Percentiles rank a stretch among this genome's conserved stretches.
Conservation (phyloP, 345 rosid genomes). For the Sonneratia alba region DNA sequence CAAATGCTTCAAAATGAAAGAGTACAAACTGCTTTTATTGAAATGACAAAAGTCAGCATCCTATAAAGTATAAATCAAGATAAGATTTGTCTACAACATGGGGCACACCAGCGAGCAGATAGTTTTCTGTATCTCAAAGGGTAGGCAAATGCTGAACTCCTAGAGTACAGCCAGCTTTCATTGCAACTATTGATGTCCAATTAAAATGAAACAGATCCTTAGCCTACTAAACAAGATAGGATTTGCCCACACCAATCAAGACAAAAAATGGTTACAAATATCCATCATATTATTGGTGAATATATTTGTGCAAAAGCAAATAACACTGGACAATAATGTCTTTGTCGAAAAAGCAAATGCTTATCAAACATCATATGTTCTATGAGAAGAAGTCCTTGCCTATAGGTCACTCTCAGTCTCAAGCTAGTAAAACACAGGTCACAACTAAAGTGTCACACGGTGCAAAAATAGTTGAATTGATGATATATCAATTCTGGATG, state of each 20-base stretch:
- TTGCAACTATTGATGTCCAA: background rate
- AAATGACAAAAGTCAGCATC: background rate
- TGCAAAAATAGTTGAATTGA: background rate
- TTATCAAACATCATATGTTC: background rate
- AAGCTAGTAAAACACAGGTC: background rate
- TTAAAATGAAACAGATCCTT: background rate
- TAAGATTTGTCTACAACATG: background rate
- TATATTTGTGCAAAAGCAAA: background rate
- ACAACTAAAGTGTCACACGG: background rate
- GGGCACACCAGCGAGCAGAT: background rate
- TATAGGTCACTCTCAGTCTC: background rate
- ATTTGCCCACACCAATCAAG: background rate
- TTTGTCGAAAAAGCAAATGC: background rate
- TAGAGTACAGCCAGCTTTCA: background rate
- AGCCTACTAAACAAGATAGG: background rate
- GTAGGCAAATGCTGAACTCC: background rate
- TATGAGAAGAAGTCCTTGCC: background rate
- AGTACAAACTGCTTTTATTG: background rate
- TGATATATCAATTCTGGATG: background rate
- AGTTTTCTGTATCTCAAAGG: background rate
- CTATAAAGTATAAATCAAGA: background rate
- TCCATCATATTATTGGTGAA: background rate
- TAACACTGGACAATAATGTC: background rate
- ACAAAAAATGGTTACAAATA: background rate
- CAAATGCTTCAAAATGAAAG: background rate